Percentiles rank a stretch among this genome's conserved stretches.
phyloP scores from a whole-genome alignment of 139 green algal genomes.

The Limnomonas spitsbergensis region DNA sequence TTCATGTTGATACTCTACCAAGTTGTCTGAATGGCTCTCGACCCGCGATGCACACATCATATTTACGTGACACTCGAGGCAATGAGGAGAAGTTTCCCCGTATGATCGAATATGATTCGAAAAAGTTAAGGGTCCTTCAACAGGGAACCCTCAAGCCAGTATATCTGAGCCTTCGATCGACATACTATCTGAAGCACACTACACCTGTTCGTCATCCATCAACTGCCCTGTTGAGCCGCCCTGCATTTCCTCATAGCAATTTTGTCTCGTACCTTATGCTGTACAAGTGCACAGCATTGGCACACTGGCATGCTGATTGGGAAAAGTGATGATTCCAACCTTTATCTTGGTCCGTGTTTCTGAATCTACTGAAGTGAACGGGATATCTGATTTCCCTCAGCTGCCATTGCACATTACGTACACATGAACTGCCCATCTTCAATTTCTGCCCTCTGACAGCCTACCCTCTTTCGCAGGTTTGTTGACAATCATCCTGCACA shows the following conservation, averaged over 20 bases:
- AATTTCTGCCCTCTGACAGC: no score
- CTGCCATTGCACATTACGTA: no score
- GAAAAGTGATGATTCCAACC: conserved; percentile 3
- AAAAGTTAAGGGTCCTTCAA: neutral
- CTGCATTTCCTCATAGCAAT: no score
- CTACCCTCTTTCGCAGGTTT: no score
- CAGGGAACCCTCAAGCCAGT: conserved; percentile 5
- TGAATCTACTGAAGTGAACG: conserved; percentile 1
- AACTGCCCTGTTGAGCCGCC: neutral
- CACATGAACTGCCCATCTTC: no score
- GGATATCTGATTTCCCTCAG: neutral
- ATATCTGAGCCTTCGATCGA: conserved; percentile 6
- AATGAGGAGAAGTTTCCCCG: conserved; percentile 7
- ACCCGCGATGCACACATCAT: neutral
- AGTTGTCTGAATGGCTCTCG: neutral
- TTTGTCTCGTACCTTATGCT: neutral
- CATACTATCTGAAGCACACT: no score
- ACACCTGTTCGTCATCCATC: neutral
- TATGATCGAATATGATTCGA: conserved; percentile 5
- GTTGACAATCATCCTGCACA: no score
- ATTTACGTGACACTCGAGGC: neutral
- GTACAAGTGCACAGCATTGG: neutral
- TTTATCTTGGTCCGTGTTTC: conserved; percentile 9
- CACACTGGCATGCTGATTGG: neutral
- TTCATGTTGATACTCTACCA: neutral